Percentiles rank a stretch among this genome's conserved stretches.
phyloP scores from a whole-genome alignment of 1,139 yeast genomes.

The Keqinozyma sinolaborantium region DNA sequence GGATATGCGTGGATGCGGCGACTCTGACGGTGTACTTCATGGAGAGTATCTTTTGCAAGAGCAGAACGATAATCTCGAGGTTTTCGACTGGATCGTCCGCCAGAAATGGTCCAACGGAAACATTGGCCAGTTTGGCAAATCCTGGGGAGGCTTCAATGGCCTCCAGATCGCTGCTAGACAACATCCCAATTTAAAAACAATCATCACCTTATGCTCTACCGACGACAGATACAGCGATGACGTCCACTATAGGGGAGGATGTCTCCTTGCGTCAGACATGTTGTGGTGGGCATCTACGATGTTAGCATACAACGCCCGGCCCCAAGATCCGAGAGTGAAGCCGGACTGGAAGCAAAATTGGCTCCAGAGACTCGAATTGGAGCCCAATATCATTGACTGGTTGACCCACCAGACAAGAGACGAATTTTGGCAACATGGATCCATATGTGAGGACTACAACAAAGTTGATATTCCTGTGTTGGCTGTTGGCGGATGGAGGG shows the following conservation, averaged over 20 bases:
- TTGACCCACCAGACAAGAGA: slow-evolving; percentile 36
- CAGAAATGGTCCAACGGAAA: slow-evolving; percentile 41
- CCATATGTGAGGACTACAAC: slow-evolving; percentile 32
- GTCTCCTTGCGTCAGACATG: slow-evolving; percentile 38
- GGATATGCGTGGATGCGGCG: slow-evolving; percentile 41
- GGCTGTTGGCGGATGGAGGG: slow-evolving; percentile 42
- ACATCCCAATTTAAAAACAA: slow-evolving; percentile 38
- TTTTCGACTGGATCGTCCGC: slow-evolving; percentile 33
- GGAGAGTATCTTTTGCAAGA: slow-evolving; percentile 38
- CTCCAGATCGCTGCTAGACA: slow-evolving; percentile 39
- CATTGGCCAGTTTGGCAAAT: slow-evolving; percentile 42
- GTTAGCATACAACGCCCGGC: slow-evolving; percentile 36
- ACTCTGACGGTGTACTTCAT: slow-evolving; percentile 32
- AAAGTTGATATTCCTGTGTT: slow-evolving; percentile 36
- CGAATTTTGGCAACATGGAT: slow-evolving; percentile 40
- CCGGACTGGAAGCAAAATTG: slow-evolving; percentile 33
- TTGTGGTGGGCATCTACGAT: slow-evolving; percentile 45
- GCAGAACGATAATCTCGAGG: slow-evolving; percentile 36
- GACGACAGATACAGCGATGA: slow-evolving; percentile 43
- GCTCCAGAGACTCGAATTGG: slow-evolving; percentile 26
- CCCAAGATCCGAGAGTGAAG: slow-evolving; percentile 39
- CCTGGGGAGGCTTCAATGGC: slow-evolving; percentile 45
- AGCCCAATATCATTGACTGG: slow-evolving; percentile 37
- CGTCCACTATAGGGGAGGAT: slow-evolving; percentile 42
- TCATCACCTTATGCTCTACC: slow-evolving; percentile 38